Evolutionary conservation across 2,329 filamentous ascomycete genomes (phyloP), one percentile per base, ranked within the genome.

Genomic region (Venturia asperata): DNA sequence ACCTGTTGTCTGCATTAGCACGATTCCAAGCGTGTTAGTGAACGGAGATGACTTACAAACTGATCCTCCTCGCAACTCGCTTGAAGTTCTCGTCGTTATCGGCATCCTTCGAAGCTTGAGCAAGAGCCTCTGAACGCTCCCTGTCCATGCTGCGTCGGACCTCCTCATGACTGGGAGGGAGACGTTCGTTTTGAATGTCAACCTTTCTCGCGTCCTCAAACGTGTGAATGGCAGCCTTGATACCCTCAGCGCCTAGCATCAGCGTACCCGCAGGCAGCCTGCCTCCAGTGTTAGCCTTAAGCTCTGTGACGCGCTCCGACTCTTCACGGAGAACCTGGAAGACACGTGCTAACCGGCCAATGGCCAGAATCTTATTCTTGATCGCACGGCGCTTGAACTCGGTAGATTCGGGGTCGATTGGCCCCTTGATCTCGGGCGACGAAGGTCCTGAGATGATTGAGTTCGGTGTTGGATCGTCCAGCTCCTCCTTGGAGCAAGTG

Each of bases 311-410:
- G 71, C 89, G 87, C 81, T 99, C 94, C 1, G 92, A 96, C 78
- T 99, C 94, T 79, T 99, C 94, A 72, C 94, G 91, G 71, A 99
- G 79, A 62, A 99, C 94, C 76, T 99, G 94, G 87, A 99, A 99
- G 67, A 99, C 94, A 71, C 94, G 90, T 45, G 94, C 97, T 69
- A 99, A 83, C 70, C 94, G 91, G 39, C 94, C 94, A 73, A 99
- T 99, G 67, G 94, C 94, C 71, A 99, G 81, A 74, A 99, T 97
- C 83, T 99, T 99, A 87, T 99, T 99, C 84, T 97, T 97, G 84
- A 99, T 96, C 3, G 92, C 92, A 58, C 92, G 88, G 73, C 94
- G 86, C 83, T 97, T 97, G 82, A 89, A 93, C 75, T 99, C 94
- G 71, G 88, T 91, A 63, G 89, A 92, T 62, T 96, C 92, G 15